A percentile compares a stretch with the other conserved stretches of the same genome.
These are phyloP conservation scores for Pulveroboletus frians DNA, from an alignment of 768 basidiomycete species.

Conservation along the genomic window DNA sequence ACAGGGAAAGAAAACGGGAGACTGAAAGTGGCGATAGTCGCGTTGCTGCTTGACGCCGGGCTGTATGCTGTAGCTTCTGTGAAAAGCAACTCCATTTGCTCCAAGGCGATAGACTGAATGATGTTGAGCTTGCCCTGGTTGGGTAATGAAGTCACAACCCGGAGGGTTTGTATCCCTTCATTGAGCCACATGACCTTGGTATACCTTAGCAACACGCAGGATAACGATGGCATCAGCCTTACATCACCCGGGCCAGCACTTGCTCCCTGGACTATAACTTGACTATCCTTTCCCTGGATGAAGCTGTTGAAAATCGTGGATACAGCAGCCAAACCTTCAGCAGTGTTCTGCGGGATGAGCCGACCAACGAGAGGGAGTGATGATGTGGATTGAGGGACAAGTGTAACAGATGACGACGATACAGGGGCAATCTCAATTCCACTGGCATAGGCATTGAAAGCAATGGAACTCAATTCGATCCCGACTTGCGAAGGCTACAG, in stretches of 20 bases:
- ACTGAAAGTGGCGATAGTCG: slow-evolving; percentile 58
- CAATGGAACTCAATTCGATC: slow-evolving; percentile 54
- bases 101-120: slow-evolving; percentile 59
- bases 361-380: slow-evolving; percentile 54
- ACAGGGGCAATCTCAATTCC: slow-evolving; percentile 57
- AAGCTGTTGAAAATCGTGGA: slow-evolving; percentile 69
- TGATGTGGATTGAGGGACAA: slow-evolving; percentile 50
- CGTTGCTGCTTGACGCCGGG: slow-evolving; percentile 54
- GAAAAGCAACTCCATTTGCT: slow-evolving; percentile 56
- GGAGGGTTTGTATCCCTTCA: slow-evolving; percentile 59
- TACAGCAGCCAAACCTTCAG: slow-evolving; percentile 50
- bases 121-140: slow-evolving; percentile 56
- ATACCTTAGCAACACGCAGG: slow-evolving; percentile 2
- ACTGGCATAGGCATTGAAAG: slow-evolving; percentile 54
- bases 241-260: slow-evolving; percentile 56
- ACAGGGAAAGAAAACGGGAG: slow-evolving; percentile 68
- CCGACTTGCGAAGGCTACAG: slow-evolving; percentile 70
- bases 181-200: slow-evolving; percentile 66
- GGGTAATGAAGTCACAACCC: slow-evolving; percentile 55
- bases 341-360: slow-evolving; percentile 53
- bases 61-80: slow-evolving; percentile 50
- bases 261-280: slow-evolving; percentile 53
- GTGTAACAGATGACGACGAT: slow-evolving; percentile 44
- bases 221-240: slow-evolving; percentile 10
- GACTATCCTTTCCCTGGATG: slow-evolving; percentile 59